Conservation (phyloP, 164 flowering plant genomes). For the Nelumbo lutea region DNA sequence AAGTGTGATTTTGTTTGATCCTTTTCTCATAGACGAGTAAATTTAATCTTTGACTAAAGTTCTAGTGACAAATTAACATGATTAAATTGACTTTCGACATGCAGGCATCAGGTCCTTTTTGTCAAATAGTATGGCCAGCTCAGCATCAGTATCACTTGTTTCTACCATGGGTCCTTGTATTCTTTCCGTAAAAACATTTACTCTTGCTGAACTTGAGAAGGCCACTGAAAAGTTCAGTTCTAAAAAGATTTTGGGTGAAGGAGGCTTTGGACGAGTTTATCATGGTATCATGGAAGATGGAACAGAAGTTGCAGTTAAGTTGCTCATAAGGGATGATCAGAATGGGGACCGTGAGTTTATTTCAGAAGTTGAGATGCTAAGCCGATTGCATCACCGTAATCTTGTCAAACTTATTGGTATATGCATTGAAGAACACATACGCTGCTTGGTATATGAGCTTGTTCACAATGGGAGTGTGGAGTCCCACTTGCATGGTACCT, state of each 20-base stretch:
- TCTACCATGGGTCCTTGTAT: constrained; percentile 70
- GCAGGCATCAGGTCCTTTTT: constrained; percentile 65
- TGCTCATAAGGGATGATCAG: constrained; percentile 72
- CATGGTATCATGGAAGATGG: constrained; percentile 69
- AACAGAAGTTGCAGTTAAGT: constrained; percentile 76
- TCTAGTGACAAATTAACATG: constrained; percentile 2
- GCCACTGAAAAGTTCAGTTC: constrained; percentile 84
- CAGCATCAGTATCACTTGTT: constrained; percentile 61
- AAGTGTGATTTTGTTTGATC: no score
- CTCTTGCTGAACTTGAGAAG: constrained; percentile 67
- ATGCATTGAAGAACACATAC: constrained; percentile 76
- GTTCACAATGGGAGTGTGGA: constrained; percentile 95
- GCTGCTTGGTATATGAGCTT: constrained; percentile 92
- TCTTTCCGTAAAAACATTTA: constrained; percentile 78
- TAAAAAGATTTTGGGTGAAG: constrained; percentile 77
- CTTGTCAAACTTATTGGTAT: constrained; percentile 90
- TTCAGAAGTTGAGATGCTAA: constrained; percentile 96
- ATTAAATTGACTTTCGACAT: constrained; percentile 7
- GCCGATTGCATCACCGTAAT: constrained; percentile 93
- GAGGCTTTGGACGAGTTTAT: constrained; percentile 94
- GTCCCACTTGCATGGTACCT: constrained; percentile 90
- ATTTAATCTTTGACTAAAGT: background rate
- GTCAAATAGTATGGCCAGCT: constrained; percentile 68
- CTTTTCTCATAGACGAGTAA: no score
- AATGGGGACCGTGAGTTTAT: constrained; percentile 85